Percentiles rank a stretch among this genome's conserved stretches.
Evolutionary conservation across 768 basidiomycete genomes (phyloP).

Genomic region (Suillus sp.): DNA sequence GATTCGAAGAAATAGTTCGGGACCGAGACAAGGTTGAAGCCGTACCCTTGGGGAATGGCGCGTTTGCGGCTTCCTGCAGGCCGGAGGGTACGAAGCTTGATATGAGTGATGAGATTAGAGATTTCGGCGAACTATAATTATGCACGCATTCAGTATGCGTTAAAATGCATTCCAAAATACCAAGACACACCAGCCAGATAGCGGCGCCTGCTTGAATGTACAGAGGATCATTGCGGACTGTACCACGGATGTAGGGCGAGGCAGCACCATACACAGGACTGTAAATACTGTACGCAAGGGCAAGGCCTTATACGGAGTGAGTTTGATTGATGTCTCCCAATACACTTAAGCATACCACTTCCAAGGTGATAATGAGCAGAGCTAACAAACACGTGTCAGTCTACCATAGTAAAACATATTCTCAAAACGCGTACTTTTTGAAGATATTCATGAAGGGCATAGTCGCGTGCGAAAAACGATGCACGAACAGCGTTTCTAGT

Average conservation of each 20-base stretch:
- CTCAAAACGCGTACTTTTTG: constrained; percentile 69
- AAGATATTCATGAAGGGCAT: constrained; percentile 88
- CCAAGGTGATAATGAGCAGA: constrained; percentile 89
- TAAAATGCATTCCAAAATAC: not conserved
- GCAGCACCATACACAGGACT: constrained; percentile 72
- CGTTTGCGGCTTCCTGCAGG: constrained; percentile 77
- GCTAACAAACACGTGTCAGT: constrained; percentile 44
- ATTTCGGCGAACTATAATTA: constrained; percentile 73
- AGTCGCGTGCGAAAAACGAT: constrained; percentile 93
- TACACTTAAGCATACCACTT: constrained; percentile 45
- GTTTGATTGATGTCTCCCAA: not conserved
- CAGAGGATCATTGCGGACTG: constrained; percentile 60
- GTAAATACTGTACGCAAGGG: constrained; percentile 81
- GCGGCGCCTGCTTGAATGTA: constrained; percentile 70
- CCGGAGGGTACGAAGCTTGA: constrained; percentile 81
- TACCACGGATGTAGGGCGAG: constrained; percentile 62
- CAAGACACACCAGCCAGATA: constrained; percentile 67
- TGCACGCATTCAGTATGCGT: constrained; percentile 9
- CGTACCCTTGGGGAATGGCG: constrained; percentile 90
- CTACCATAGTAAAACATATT: not conserved
- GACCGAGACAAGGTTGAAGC: constrained; percentile 83
- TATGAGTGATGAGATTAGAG: constrained; percentile 82
- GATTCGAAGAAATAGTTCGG: constrained; percentile 96
- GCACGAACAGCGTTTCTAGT: constrained; percentile 89
- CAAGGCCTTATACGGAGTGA: constrained; percentile 50